phyloP scores from a whole-genome alignment of 257 asterid species.

The Solanum ossicruentum region DNA sequence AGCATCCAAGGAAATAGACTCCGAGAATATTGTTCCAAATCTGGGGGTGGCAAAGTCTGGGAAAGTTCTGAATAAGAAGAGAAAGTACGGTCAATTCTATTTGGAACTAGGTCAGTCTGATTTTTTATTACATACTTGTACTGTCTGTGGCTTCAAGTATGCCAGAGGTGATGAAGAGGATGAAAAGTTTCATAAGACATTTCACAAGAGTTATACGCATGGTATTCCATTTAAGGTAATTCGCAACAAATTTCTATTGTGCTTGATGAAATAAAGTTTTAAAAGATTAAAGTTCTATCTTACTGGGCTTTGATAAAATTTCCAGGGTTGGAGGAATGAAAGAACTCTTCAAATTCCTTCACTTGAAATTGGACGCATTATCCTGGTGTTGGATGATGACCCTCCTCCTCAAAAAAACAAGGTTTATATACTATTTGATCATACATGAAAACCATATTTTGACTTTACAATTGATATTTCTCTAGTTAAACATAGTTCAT shows the following conservation, averaged over 20 bases:
- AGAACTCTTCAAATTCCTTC: slow-evolving; percentile 23
- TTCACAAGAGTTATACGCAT: slow-evolving; percentile 62
- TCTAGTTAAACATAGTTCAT: neutral
- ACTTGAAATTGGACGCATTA: slow-evolving; percentile 33
- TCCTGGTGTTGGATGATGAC: slow-evolving; percentile 61
- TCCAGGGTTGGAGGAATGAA: slow-evolving; percentile 66
- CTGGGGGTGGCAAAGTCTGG: slow-evolving; percentile 8
- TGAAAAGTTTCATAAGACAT: slow-evolving; percentile 54
- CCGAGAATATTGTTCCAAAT: slow-evolving; percentile 6
- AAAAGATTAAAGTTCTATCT: neutral
- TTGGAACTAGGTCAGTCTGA: slow-evolving; percentile 74
- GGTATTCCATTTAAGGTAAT: slow-evolving; percentile 69
- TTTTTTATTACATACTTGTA: slow-evolving; percentile 52
- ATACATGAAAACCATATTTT: neutral
- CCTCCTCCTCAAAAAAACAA: slow-evolving; percentile 45
- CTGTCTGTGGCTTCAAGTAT: slow-evolving; percentile 50
- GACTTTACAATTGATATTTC: neutral
- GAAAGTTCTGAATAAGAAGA: slow-evolving; percentile 49
- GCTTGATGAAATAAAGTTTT: neutral
- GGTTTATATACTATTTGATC: slow-evolving; percentile 17
- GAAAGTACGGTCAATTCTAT: slow-evolving; percentile 55
- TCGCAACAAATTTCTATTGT: neutral
- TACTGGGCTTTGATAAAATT: neutral
- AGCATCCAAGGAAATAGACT: slow-evolving; percentile 3
- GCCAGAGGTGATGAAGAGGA: slow-evolving; percentile 58